Evolutionary conservation across 192 early-diverging fungal species (phyloP).

Genomic region (Entomortierella beljakovae): DNA sequence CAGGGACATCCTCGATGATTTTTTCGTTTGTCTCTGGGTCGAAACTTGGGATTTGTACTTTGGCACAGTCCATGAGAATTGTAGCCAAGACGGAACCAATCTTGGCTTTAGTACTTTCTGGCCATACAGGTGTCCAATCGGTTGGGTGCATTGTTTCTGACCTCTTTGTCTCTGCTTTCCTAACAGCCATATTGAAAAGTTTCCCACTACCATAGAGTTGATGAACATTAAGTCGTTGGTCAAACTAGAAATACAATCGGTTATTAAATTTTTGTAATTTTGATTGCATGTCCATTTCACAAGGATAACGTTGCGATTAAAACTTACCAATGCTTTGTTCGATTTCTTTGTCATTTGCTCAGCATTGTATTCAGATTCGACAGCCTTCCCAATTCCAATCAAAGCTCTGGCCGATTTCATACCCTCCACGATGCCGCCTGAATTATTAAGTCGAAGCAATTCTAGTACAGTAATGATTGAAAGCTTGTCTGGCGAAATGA

Average conservation of each 20-base stretch:
- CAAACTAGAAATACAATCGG: too few species aligned
- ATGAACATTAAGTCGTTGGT: slow-evolving; percentile 65
- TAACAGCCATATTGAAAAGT: slow-evolving; percentile 84
- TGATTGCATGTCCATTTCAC: too few species aligned
- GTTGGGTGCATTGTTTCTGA: slow-evolving; percentile 59
- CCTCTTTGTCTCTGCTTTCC: slow-evolving; percentile 73
- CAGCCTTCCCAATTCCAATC: slow-evolving; percentile 74
- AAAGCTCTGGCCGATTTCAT: slow-evolving; percentile 69
- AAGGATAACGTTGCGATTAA: slow-evolving; percentile 8
- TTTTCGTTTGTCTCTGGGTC: slow-evolving; percentile 69
- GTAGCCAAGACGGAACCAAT: slow-evolving; percentile 68
- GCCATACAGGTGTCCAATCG: slow-evolving; percentile 80
- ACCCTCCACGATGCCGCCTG: slow-evolving; percentile 60
- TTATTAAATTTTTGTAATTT: too few species aligned
- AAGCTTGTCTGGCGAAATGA: slow-evolving; percentile 77
- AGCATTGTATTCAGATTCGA: slow-evolving; percentile 88
- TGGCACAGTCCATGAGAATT: slow-evolving; percentile 78
- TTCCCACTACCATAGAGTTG: slow-evolving; percentile 79
- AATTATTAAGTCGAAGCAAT: slow-evolving; percentile 72
- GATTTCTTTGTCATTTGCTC: slow-evolving; percentile 78
- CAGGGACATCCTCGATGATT: slow-evolving; percentile 73
- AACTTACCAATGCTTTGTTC: slow-evolving; percentile 67
- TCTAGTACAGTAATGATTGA: slow-evolving; percentile 89
- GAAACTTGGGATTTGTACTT: slow-evolving; percentile 68
- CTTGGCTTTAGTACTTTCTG: slow-evolving; percentile 64